Evolutionary conservation across 768 basidiomycete species (phyloP).

Genomic region (Leccinum subgranulosum): DNA sequence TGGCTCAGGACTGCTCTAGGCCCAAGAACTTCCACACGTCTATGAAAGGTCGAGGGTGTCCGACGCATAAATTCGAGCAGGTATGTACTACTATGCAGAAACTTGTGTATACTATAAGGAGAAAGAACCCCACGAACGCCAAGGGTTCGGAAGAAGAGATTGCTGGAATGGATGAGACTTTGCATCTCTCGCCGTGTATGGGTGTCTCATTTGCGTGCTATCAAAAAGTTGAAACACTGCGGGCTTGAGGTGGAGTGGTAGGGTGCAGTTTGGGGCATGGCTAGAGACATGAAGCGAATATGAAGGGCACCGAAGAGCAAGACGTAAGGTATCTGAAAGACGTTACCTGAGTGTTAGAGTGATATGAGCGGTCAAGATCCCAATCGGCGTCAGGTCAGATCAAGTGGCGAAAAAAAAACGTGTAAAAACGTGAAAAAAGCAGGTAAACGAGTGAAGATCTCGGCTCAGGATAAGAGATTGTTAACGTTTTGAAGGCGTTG

Average conservation of each 20-base stretch:
- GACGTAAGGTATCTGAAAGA: constrained; percentile 22
- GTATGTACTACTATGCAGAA: neutral
- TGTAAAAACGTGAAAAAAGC: constrained; percentile 20
- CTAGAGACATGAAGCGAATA: constrained; percentile 7
- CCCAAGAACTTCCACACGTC: neutral
- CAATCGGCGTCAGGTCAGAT: constrained; percentile 23
- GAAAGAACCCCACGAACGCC: neutral
- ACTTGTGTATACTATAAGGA: neutral
- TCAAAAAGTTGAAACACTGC: neutral
- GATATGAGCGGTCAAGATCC: constrained; percentile 26
- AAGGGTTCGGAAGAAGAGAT: neutral
- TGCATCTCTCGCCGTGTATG: neutral
- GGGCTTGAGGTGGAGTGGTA: constrained; percentile 31
- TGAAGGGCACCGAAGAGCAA: constrained; percentile 16
- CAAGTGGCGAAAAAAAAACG: constrained; percentile 21
- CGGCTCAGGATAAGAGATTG: constrained; percentile 14
- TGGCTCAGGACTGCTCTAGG: constrained; percentile 38
- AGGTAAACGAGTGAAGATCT: constrained; percentile 6
- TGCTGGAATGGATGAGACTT: neutral
- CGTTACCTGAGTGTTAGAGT: constrained; percentile 35
- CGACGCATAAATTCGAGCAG: neutral
- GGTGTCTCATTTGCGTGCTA: neutral
- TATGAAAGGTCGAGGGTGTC: constrained; percentile 4
- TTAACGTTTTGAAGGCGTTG: constrained; percentile 2
- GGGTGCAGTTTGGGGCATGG: constrained; percentile 48